Evolutionary conservation across 2,329 filamentous ascomycete species (phyloP), one percentile per base, ranked within the genome.

Genomic region (Grosmannia huntii): DNA sequence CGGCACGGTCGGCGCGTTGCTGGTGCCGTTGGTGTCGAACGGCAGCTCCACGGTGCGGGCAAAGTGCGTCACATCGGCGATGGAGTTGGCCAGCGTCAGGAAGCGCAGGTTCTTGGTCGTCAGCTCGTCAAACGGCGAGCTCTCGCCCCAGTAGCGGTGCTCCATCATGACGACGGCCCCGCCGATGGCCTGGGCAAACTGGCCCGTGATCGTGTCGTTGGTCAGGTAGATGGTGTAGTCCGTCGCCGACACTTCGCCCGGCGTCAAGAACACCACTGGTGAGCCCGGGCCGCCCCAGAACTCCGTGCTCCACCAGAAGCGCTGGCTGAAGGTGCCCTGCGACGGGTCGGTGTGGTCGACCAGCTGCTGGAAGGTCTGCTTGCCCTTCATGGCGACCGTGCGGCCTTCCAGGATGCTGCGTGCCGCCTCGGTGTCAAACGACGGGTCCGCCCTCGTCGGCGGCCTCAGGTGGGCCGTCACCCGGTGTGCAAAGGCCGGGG

Each of bases 21-120:
- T 78, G 60, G 67, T 68, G 9, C 69, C 69, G 77, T 75, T 21
- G 0, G 66, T 68, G 61, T 79, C 78, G 59, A 82, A 83, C 0
- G 78, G 76, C 33, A 80, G 69, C 12, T 72, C 63, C 19, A 76
- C 76, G 57, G 73, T 70, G 59, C 66, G 69, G 55, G 72, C 72
- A 61, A 75, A 72, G 63, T 74, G 69, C 27, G 68, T 71, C 46
- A 69, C 65, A 62, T 75, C 73, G 58, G 70, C 69, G 61, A 75
- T 69, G 48, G 69, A 66, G 65, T 75, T 73, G 61, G 71, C 67
- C 44, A 75, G 68, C 5, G 72, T 75, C 50, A 74, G 68, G 58
- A 71, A 68, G 59, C 68, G 64, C 61, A 75, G 64, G 59, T 74
- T 72, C 59, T 70, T 63, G 27, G 67, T 66, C 16, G 70, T 72